Conservation (phyloP, 75 land plant genomes). For the Isoetes taiwanensis region DNA sequence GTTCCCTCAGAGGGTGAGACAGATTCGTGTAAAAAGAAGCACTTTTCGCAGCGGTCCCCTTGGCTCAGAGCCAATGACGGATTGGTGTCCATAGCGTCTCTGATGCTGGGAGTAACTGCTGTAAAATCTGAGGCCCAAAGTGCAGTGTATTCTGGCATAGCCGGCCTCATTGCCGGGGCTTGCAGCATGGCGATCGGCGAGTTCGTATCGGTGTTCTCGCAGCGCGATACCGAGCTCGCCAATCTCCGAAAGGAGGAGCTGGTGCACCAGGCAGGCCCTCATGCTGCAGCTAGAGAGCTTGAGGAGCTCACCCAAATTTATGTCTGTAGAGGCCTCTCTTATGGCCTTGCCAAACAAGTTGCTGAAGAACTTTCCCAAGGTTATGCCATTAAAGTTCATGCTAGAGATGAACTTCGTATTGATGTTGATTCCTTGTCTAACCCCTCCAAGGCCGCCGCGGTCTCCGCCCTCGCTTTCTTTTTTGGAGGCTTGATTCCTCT, state of each 20-base stretch:
- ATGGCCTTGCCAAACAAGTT: slow-evolving; percentile 17
- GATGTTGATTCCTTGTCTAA: slow-evolving; percentile 19
- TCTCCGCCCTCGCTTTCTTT: slow-evolving; percentile 68
- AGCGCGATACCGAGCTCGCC: slow-evolving; percentile 31
- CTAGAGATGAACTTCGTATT: slow-evolving; percentile 18
- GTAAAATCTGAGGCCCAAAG: slow-evolving; percentile 14
- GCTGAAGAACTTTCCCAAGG: slow-evolving; percentile 13
- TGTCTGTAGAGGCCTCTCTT: slow-evolving; percentile 12
- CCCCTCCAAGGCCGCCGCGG: slow-evolving; percentile 47
- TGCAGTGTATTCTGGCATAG: slow-evolving; percentile 35
- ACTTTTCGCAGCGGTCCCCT: slow-evolving; percentile 35
- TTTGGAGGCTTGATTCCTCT: slow-evolving; percentile 65
- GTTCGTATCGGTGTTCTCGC: slow-evolving; percentile 37
- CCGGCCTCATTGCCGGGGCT: slow-evolving; percentile 42
- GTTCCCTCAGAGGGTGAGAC: too few relatives aligned
- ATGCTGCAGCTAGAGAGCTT: slow-evolving; percentile 7
- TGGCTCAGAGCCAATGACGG: slow-evolving; percentile 50
- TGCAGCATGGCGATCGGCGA: slow-evolving; percentile 50
- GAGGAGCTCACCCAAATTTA: slow-evolving; percentile 21
- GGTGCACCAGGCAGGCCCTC: slow-evolving; percentile 12
- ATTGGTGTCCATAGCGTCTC: slow-evolving; percentile 34
- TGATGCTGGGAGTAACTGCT: slow-evolving; percentile 42
- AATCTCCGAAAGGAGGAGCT: too few relatives aligned
- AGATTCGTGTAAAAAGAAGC: too few relatives aligned
- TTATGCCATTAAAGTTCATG: slow-evolving; percentile 14